A percentile compares a stretch with the other conserved stretches of the same genome.
These are phyloP conservation scores for Cadophora gregata DNA, from an alignment of 2,329 filamentous ascomycete genomes.

Conservation along the genomic window DNA sequence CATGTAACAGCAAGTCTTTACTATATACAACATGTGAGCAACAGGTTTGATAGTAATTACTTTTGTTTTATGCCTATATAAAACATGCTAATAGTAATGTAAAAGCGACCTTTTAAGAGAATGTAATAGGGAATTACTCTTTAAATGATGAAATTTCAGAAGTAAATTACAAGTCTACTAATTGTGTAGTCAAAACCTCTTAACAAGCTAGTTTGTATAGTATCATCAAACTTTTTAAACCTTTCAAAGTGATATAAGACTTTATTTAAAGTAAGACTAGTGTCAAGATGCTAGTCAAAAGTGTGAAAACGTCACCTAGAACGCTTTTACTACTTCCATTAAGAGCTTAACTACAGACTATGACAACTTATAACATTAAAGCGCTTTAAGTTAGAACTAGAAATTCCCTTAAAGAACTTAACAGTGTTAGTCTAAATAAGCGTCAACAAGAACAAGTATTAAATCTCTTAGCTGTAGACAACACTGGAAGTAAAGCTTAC, in stretches of 20 bases:
- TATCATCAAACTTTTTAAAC: background rate
- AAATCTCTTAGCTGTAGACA: background rate
- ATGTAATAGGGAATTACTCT: slow-evolving; percentile 5
- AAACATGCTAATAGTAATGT: slow-evolving; percentile 1
- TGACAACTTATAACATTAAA: background rate
- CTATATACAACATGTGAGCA: slow-evolving; percentile 1
- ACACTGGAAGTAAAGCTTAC: background rate
- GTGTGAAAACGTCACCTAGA: background rate
- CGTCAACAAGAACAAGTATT: slow-evolving; percentile 1
- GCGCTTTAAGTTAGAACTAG: background rate
- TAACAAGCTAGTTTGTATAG: background rate
- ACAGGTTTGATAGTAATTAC: background rate
- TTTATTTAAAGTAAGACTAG: background rate
- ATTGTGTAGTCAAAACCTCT: background rate
- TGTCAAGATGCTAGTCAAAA: background rate
- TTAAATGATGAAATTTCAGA: background rate
- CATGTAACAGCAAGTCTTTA: background rate
- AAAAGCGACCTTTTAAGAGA: background rate
- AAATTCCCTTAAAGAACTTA: background rate
- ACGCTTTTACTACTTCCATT: background rate
- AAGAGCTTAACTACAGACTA: background rate
- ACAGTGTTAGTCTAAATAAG: slow-evolving; percentile 1
- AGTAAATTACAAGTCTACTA: background rate
- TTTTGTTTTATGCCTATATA: background rate
- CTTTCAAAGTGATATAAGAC: background rate